Base-by-base conservation (phyloP, 208 protist genomes). In the Naegleria fowleri region DNA sequence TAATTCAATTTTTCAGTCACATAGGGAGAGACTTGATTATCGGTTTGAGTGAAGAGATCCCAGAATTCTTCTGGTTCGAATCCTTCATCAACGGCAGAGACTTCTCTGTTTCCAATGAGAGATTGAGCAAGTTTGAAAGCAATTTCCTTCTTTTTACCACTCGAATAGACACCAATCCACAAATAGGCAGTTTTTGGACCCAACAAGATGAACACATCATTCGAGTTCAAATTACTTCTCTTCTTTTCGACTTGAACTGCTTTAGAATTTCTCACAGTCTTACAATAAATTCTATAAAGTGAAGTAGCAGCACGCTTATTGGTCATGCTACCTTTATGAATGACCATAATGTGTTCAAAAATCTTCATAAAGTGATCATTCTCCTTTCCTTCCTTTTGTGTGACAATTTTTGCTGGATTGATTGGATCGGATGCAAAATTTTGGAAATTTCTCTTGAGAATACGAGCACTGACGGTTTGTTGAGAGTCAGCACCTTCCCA, bases 41-140 rank as follows among this genome's bases (percentile, higher is more conserved):
- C 84, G 3, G 36, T n/a, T 51, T 51, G 22, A 41, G 22, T 5
- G 15, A 19, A 39, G 1, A 89, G 25, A 38, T 89, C 86, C 86
- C 86, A 89, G 48, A 89, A 89, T 67, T 89, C 86, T 67, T 89
- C 86, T 67, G 48, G 48, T 67, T 89, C 86, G 5, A 67, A 41
- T 41, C 48, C 86, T 67, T 89, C 86, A 40, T 58, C 48, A 25
- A 89, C 59, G 2, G 86, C 86, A 19, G n/a, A 36, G 25, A 89
- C 41, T 13, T 67, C 48, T 11, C 33, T 89, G 19, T 67, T 38
- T 15, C 29, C 86, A 40, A 67, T 89, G 19, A 89, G 1, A 36
- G 48, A 38, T 40, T 89, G 41, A 5, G 33, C 48, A 15, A 89
- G n/a, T 67, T 89, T 89, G 48, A 89, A 67, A 22, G 86, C 86